Evolutionary conservation across 2,329 filamentous ascomycete species (phyloP).

Genomic region (Fusarium nematophilum): DNA sequence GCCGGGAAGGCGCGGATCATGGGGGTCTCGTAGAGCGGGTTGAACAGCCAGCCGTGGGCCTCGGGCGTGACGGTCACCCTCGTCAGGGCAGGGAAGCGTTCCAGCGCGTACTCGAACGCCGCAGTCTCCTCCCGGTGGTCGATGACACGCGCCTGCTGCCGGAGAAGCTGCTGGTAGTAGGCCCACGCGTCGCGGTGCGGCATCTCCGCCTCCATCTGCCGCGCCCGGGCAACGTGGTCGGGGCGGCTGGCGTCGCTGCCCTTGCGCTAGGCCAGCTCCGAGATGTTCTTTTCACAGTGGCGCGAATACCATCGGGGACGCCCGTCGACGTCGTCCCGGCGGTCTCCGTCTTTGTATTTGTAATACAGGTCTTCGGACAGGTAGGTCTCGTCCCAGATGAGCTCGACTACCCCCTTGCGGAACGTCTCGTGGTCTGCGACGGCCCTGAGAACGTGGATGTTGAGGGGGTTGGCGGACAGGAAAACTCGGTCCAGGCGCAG

Average conservation of each 20-base stretch:
- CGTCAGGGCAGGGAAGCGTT: conserved; percentile 49
- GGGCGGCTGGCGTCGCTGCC: not conserved
- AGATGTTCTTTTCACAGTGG: not conserved
- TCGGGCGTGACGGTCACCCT: conserved; percentile 55
- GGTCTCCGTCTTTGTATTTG: not conserved
- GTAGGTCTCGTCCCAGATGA: conserved; percentile 53
- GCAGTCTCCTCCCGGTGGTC: conserved; percentile 41
- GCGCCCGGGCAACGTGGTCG: not conserved
- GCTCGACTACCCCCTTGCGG: conserved; percentile 47
- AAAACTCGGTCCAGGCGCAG: conserved; percentile 46
- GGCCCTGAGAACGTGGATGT: conserved; percentile 51
- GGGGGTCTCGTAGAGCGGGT: conserved; percentile 54
- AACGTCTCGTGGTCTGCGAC: conserved; percentile 51
- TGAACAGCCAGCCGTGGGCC: conserved; percentile 50
- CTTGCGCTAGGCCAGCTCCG: not conserved
- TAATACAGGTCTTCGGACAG: not conserved
- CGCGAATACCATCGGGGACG: not conserved
- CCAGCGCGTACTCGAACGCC: conserved; percentile 49
- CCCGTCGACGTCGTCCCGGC: not conserved
- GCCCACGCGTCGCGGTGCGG: conserved; percentile 27
- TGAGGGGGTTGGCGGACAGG: conserved; percentile 52
- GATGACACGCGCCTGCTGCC: conserved; percentile 48
- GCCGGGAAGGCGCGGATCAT: conserved; percentile 54
- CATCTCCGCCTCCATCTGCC: not conserved
- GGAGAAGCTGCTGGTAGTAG: conserved; percentile 48